Percentiles rank a stretch among this genome's conserved stretches.
These are phyloP conservation scores for Aspergillus hortae DNA, from an alignment of 2,329 filamentous ascomycete genomes.

Conservation along the genomic window DNA sequence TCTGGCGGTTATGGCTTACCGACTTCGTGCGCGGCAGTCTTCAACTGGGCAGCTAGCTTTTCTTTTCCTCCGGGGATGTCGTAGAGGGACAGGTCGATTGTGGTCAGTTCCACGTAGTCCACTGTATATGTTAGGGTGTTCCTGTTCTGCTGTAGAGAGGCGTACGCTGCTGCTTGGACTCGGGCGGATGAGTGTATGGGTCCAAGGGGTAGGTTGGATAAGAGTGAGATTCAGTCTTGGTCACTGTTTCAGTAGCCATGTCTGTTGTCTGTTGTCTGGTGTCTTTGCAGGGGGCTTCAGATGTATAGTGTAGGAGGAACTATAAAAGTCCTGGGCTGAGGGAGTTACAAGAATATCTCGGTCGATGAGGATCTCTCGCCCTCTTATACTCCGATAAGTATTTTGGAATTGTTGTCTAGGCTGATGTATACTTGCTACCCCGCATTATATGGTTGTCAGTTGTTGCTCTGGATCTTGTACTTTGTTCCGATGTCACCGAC, in stretches of 20 bases:
- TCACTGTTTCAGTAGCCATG: not conserved
- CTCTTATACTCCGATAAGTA: too few relatives aligned
- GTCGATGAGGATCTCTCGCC: too few relatives aligned
- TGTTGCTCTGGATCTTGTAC: too few relatives aligned
- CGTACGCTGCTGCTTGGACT: not conserved
- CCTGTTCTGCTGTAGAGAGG: too few relatives aligned
- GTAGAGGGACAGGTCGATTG: conserved; percentile 54
- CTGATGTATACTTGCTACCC: too few relatives aligned
- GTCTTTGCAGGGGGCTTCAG: not conserved
- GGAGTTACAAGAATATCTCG: too few relatives aligned
- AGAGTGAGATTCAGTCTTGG: not conserved
- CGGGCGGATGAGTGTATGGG: not conserved
- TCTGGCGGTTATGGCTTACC: conserved; percentile 10
- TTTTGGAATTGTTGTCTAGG: too few relatives aligned
- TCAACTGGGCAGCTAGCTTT: conserved; percentile 51
- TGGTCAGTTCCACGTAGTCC: conserved; percentile 42
- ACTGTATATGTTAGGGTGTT: not conserved
- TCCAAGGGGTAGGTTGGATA: not conserved
- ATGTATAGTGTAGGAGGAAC: too few relatives aligned
- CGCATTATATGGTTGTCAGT: too few relatives aligned
- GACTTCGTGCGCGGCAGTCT: conserved; percentile 49
- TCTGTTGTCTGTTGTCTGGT: not conserved
- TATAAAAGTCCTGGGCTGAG: too few relatives aligned
- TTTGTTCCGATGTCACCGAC: too few relatives aligned
- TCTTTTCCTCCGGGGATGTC: conserved; percentile 53